Base-by-base conservation (phyloP, 306 rosid species). In the Cicer arietinum region DNA sequence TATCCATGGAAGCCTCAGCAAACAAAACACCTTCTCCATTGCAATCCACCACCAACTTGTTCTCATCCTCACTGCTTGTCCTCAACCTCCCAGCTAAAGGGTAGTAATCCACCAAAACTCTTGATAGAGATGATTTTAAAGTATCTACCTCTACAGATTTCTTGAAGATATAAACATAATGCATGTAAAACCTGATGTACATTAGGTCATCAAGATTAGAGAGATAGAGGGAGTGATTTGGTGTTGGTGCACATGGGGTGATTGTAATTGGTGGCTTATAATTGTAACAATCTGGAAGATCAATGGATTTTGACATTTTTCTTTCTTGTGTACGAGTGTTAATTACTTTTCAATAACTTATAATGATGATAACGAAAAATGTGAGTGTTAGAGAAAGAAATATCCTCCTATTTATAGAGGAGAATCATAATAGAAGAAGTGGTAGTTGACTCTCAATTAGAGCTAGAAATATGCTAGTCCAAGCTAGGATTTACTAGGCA, bases 11-110 rank as follows among this genome's bases (percentile, higher is more conserved):
- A n/a, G n/a, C n/a, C n/a, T n/a, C n/a, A n/a, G n/a, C n/a, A n/a
- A n/a, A n/a, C n/a, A n/a, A n/a, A n/a, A n/a, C n/a, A n/a, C n/a
- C n/a, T n/a, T n/a, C n/a, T n/a, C n/a, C n/a, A n/a, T 18, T 18
- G 67, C 98, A 92, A 75, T 87, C 89, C 37, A 90, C 89, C 69
- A 84, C 84, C 7, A 93, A 88, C 82, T 90, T 93, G 47, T 78
- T 83, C 83, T 89, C 95, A 16, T 82, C 64, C 8, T 71, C 67
- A 25, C 51, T 50, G 61, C 16, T 51, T 18, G 25, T 17, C 46
- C 80, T 86, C 82, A 93, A 69, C 63, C 96, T 82, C 18, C 98
- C 96, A 45, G 95, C 93, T 22, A 90, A 68, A 6, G 98, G 98
- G 86, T 93, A 90, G 82, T 93, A 93, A 66, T 81, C 77, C 11